These are phyloP conservation scores for Acaromyces ingoldii DNA, from an alignment of 1,284 basidiomycete species.

Conservation along the genomic window DNA sequence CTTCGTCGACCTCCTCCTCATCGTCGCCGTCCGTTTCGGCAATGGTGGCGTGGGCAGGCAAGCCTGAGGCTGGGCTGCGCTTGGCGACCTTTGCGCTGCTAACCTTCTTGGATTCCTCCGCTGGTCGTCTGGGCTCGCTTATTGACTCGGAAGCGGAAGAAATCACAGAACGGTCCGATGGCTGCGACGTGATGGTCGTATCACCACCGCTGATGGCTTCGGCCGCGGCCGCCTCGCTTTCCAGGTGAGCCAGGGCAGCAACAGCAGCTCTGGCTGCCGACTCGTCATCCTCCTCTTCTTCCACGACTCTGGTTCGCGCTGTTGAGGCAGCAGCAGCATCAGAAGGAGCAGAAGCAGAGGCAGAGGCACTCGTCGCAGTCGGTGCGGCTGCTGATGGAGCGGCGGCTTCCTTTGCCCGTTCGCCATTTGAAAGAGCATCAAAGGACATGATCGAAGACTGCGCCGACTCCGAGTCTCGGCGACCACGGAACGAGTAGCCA, in stretches of 20 bases:
- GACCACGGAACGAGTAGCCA: slow-evolving; percentile 43
- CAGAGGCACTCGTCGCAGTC: not conserved
- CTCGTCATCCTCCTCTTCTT: slow-evolving; percentile 38
- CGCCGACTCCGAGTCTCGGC: slow-evolving; percentile 40
- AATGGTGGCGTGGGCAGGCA: slow-evolving; percentile 26
- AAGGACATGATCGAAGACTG: slow-evolving; percentile 22
- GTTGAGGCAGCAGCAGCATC: slow-evolving; percentile 5
- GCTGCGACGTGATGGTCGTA: not conserved
- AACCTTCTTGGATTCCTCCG: not conserved
- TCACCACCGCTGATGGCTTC: not conserved
- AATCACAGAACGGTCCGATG: too few species aligned
- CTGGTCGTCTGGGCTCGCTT: too few species aligned
- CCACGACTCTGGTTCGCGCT: slow-evolving; percentile 6
- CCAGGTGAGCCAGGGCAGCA: slow-evolving; percentile 34
- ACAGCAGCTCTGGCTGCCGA: slow-evolving; percentile 33
- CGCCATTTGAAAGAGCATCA: not conserved
- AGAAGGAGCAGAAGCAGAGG: slow-evolving; percentile 6
- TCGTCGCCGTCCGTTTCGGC: slow-evolving; percentile 9
- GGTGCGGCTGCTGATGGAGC: not conserved
- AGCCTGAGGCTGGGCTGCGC: slow-evolving; percentile 12
- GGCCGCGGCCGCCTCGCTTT: slow-evolving; percentile 5
- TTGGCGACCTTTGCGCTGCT: not conserved
- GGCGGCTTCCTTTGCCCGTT: not conserved
- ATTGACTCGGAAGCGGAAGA: too few species aligned
- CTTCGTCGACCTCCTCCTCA: slow-evolving; percentile 26